Conservation (phyloP, 257 asterid genomes). For the Vinca minor region DNA sequence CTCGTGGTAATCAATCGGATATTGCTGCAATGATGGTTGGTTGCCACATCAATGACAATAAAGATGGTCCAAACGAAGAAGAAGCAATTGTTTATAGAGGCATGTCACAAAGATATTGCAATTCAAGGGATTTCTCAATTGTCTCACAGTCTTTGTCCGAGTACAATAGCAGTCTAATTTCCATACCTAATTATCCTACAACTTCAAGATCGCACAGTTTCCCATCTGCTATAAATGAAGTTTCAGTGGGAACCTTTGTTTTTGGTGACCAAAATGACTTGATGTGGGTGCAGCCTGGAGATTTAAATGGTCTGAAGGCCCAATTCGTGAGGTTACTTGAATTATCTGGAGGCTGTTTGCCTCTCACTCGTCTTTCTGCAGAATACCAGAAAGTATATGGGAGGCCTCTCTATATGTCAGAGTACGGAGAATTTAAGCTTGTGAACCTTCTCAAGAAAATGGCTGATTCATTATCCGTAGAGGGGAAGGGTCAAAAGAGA, state of each 20-base stretch:
- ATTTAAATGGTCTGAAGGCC: slow-evolving; percentile 64
- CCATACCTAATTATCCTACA: slow-evolving; percentile 29
- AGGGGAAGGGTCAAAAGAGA: slow-evolving; percentile 54
- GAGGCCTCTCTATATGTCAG: slow-evolving; percentile 70
- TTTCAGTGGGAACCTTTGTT: slow-evolving; percentile 25
- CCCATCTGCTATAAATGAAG: slow-evolving; percentile 37
- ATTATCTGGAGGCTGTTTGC: slow-evolving; percentile 58
- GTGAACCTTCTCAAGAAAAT: slow-evolving; percentile 65
- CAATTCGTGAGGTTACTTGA: slow-evolving; percentile 76
- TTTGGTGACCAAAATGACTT: slow-evolving; percentile 33
- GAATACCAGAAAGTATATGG: slow-evolving; percentile 72
- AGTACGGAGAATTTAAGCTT: slow-evolving; percentile 63
- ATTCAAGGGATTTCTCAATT: slow-evolving; percentile 35
- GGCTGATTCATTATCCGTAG: slow-evolving; percentile 46
- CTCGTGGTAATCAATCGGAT: slow-evolving; percentile 32
- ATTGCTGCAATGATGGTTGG: slow-evolving; percentile 30
- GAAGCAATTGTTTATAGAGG: slow-evolving; percentile 75
- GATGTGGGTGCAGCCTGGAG: slow-evolving; percentile 82
- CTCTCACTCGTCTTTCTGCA: slow-evolving; percentile 49
- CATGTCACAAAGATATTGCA: slow-evolving; percentile 27
- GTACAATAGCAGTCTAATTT: slow-evolving; percentile 26
- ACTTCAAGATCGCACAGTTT: slow-evolving; percentile 35
- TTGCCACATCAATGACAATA: slow-evolving; percentile 30
- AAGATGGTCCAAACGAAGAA: slow-evolving; percentile 53
- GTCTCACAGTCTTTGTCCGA: slow-evolving; percentile 49